Base-by-base conservation (phyloP, 768 basidiomycete species). In the Lactarius tabidus region DNA sequence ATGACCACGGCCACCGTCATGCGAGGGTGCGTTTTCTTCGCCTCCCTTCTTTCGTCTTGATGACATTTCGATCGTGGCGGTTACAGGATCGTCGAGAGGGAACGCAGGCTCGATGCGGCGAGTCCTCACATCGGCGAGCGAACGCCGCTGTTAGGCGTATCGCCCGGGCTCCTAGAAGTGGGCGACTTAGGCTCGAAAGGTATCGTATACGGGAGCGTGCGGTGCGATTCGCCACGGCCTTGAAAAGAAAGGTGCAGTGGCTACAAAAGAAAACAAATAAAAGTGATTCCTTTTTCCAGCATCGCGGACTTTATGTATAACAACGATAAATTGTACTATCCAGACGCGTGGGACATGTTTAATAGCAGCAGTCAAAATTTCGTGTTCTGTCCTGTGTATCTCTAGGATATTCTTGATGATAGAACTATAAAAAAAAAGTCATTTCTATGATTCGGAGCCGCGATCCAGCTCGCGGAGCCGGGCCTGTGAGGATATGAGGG, bases 1-100 rank as follows among this genome's bases (percentile, higher is more conserved):
- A 75, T 82, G 64, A 88, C 87, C 15, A 92, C 87, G 15, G 84
- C 89, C 9, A 83, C 84, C 10, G 81, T 93, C 41, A 93, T 95
- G 89, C 80, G n/a, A n/a, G n/a, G n/a, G n/a, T n/a, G n/a, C n/a
- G n/a, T n/a, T n/a, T n/a, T n/a, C n/a, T n/a, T n/a, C 10, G 28
- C 41, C 15, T n/a, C 66, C 15, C 33, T 52, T 8, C 51, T n/a
- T 33, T 51, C 18, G 36, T 2, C 6, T 33, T 35, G 36, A 3
- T 54, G 28, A 54, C 53, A 33, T 28, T 8, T 18, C 17, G 53
- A 18, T 28, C 15, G 53, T 6, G 23, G 4, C 45, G 23, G 12
- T 12, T 12, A 29, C 65, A 85, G 85, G 23, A 85, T 86, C 59
- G 84, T 86, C 39, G 84, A 86, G 72, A 79, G 82, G 8, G 79